Evolutionary conservation across 768 basidiomycete genomes (phyloP), one percentile per base, ranked within the genome.

Genomic region (Pleurotus platypus): DNA sequence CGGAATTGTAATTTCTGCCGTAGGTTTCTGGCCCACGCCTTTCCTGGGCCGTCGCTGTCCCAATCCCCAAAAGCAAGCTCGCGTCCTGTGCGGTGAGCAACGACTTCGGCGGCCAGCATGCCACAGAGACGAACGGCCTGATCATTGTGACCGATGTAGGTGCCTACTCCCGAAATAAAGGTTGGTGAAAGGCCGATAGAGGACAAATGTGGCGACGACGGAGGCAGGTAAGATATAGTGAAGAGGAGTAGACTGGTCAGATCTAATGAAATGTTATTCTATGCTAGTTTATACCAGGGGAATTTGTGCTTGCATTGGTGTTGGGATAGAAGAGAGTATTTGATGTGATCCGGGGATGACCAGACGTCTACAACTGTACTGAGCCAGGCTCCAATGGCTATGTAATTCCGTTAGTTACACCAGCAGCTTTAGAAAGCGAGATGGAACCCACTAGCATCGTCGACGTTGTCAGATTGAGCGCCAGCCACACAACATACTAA

Each of bases 91-190:
- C 75, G 74, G 4, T 75, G 72, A 0, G 92, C 90, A 7, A 89
- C 79, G 15, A 88, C 75, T 70, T 99, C 96, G 0, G 91, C 96
- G 0, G 84, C 85, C 35, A 98, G 79, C 94, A 99, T 96, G 2
- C 97, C 97, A 62, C 93, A 90, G 22, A 87, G 80, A 3, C 96
- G 86, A 16, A 97, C 80, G 3, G 85, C 77, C 1, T 76, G 71
- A 54, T 96, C 92, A 5, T 86, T 71, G 69, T 96, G 92, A 0
- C 78, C 78, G 46, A 99, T 84, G 65, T 97, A 98, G 4, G 72
- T 70, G 5, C 86, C 82, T 46, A 97, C 78, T 11, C 83, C 83
- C 18, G 75, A 72, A 60, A 98, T 78, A 65, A 98, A 87, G 1
- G 74, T 57, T 4, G 84, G 74, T 11, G 82, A 84, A 27, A 80